Evolutionary conservation across 2,329 filamentous ascomycete species (phyloP), one percentile per base, ranked within the genome.

Genomic region (Akanthomyces uredinophilus): DNA sequence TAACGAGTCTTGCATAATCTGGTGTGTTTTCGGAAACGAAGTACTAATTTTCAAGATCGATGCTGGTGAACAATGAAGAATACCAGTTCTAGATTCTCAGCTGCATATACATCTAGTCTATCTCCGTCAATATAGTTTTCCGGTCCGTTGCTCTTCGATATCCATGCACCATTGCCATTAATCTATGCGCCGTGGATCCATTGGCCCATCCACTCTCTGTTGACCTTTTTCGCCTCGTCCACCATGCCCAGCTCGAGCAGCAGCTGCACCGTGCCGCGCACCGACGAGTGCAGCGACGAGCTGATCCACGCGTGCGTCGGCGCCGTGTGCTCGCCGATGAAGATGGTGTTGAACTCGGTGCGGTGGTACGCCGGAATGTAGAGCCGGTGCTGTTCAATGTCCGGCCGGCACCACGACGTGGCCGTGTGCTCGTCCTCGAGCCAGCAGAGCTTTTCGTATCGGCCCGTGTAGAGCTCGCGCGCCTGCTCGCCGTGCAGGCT

Each of bases 321-420:
- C n/a, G 71, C 67, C 16, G 73, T 72, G 51, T 74, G 72, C 58
- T 74, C 72, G 2, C 73, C 72, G n/a, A 74, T 68, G 41, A 74
- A 73, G 27, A 74, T 71, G 1, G 69, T 71, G 59, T 73, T 72
- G 54, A 70, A 65, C 63, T 74, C 72, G 10, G 68, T 74, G 27
- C 67, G 64, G 63, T 71, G 70, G 58, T 73, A 74, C 10, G 70
- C 65, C 0, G 72, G 71, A 41, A 74, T 72, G 62, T 72, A 74
- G 5, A 73, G 60, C 47, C 68, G 65, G 62, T 74, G 73, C 67
- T 74, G 72, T 49, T 67, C 68, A 13, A 72, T 63, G 49, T 69
- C 68, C 0, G 72, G 72, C 4, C 68, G 63, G 46, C 66, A 68
- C 71, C 71, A 74, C 2, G 71, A 57, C 11, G 70, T 68, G 11